Conservation (phyloP, 1,284 basidiomycete genomes). For the Boletus semigastroideus region DNA sequence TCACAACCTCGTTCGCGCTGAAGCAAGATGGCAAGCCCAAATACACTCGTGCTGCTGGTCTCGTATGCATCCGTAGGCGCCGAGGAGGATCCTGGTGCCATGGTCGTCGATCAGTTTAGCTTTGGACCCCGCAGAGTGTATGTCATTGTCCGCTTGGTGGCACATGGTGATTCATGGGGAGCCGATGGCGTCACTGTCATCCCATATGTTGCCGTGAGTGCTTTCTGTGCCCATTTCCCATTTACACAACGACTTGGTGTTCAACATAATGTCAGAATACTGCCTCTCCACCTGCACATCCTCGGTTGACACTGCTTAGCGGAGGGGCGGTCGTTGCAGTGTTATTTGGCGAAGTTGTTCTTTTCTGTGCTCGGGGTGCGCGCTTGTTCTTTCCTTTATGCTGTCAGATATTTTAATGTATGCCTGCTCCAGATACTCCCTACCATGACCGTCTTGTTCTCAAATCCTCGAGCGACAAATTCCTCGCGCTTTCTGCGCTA, state of each 20-base stretch:
- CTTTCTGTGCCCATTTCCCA: slow-evolving; percentile 2
- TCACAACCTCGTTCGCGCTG: slow-evolving; percentile 4
- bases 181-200: slow-evolving; percentile 48
- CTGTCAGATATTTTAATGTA: not conserved
- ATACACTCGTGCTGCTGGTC: slow-evolving; percentile 57
- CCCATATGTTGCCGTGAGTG: slow-evolving; percentile 72
- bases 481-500: slow-evolving; percentile 65
- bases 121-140: slow-evolving; percentile 60
- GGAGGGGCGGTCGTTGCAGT: slow-evolving; percentile 58
- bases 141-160: slow-evolving; percentile 50
- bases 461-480: slow-evolving; percentile 64
- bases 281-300: slow-evolving; percentile 67
- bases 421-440: slow-evolving; percentile 51
- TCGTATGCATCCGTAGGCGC: slow-evolving; percentile 57
- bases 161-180: slow-evolving; percentile 29
- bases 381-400: not conserved
- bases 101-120: slow-evolving; percentile 42
- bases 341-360: slow-evolving; percentile 77
- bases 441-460: slow-evolving; percentile 72
- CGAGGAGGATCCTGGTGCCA: slow-evolving; percentile 43
- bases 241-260: not conserved
- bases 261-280: slow-evolving; percentile 48
- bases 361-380: slow-evolving; percentile 64
- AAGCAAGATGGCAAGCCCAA: slow-evolving; percentile 37
- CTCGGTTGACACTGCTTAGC: slow-evolving; percentile 59